Base-by-base conservation (phyloP, 805 yeast genomes). In the Saturnispora sekii region DNA sequence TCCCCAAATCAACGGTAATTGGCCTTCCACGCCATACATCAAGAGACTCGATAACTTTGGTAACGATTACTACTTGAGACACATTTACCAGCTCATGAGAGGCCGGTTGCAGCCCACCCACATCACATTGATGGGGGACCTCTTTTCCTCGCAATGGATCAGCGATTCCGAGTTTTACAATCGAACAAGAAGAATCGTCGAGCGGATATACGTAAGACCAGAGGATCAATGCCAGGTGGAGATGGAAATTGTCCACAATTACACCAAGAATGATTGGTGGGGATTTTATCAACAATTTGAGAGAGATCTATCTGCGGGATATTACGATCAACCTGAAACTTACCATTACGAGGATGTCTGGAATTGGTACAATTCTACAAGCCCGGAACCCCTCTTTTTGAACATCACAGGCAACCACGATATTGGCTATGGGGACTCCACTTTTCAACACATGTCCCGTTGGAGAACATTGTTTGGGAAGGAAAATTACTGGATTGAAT, bases 351-450 rank as follows among this genome's bases (percentile, higher is more conserved):
- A 65, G 40, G 77, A 83, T 59, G 75, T 81, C 5, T 75, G 77
- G 51, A 83, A 81, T 54, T 84, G 95, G 95, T 67, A 70, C 33
- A 38, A 44, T 38, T 43, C 38, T 5, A 15, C 26, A 7, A 53
- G 62, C 52, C 69, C 72, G 32, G 77, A 76, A 47, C 89, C 86
- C 10, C 63, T 84, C 32, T 77, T 90, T 57, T 73, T 87, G 49
- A 93, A 93, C 60, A 67, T 93, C 39, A 81, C 95, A 1, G 98
- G 98, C 2, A 93, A 93, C 60, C 98, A 93, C 60, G 98, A 93
- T 61, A 79, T 90, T 40, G 98, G 98, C 0, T 90, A 93, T 60
- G 97, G 97, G 0, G 98, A 93, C 62, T 86, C 94, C 35, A 88
- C 96, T 0, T 79, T 80, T 67, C 96, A 86, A 56, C 95, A 94